Evolutionary conservation across 345 rosid genomes (phyloP).

Genomic region (Aquilaria yunnanensis): DNA sequence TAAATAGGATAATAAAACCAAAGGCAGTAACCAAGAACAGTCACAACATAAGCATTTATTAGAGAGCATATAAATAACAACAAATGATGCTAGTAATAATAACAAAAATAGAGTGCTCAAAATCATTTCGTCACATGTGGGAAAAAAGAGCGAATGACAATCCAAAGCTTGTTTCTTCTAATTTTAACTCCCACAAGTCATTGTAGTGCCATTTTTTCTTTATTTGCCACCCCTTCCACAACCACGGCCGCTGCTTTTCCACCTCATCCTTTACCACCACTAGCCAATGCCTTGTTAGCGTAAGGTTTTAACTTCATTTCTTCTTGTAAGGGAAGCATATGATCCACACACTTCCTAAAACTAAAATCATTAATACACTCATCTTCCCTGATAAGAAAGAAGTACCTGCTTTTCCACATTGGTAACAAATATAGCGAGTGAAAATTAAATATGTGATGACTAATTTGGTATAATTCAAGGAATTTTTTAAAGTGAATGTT

Average conservation of each 20-base stretch:
- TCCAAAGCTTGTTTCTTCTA: too few species aligned
- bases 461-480: too few species aligned
- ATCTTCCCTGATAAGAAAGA: conserved; percentile 71
- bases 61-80: too few species aligned
- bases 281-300: conserved; percentile 33
- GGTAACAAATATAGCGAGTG: conserved; percentile 17
- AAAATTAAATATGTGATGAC: too few species aligned
- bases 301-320: conserved; percentile 54
- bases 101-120: too few species aligned
- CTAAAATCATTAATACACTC: conserved; percentile 82
- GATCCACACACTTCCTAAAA: conserved; percentile 93
- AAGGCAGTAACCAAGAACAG: too few species aligned
- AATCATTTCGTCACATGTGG: too few species aligned
- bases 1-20: too few species aligned
- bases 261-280: conserved; percentile 42
- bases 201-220: conserved; percentile 18
- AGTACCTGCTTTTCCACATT: conserved; percentile 63
- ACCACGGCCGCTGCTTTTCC: conserved; percentile 47
- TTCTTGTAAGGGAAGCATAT: conserved; percentile 83
- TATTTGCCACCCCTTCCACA: conserved; percentile 40
- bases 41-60: too few species aligned
- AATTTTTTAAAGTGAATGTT: too few species aligned
- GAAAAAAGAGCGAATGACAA: too few species aligned
- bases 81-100: too few species aligned
- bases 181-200: background rate